Conservation (phyloP, 495 filamentous ascomycete species). For the Mycothermus thermophilus region DNA sequence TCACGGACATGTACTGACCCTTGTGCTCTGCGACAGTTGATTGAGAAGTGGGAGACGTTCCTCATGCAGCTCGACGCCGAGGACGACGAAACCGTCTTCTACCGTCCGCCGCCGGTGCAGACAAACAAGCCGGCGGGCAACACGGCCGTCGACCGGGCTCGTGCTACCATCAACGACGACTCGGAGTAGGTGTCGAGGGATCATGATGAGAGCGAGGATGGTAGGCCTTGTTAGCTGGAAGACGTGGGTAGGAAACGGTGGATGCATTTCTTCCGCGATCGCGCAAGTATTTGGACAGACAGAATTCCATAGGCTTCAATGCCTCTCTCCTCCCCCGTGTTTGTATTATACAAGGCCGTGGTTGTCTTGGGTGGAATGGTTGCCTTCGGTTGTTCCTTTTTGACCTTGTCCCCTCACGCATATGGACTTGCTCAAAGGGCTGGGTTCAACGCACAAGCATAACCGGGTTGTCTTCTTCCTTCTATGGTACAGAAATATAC, state of each 20-base stretch:
- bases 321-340: not conserved
- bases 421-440: too few relatives aligned
- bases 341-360: slow-evolving; percentile 12
- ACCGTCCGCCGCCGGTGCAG: slow-evolving; percentile 43
- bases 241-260: too few relatives aligned
- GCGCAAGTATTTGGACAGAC: not conserved
- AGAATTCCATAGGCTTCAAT: not conserved
- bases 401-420: too few relatives aligned
- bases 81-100: slow-evolving; percentile 71
- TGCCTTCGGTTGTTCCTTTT: too few relatives aligned
- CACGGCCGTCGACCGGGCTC: slow-evolving; percentile 36
- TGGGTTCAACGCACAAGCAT: too few relatives aligned
- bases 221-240: too few relatives aligned
- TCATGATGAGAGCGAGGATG: too few relatives aligned
- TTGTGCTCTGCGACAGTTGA: slow-evolving; percentile 54
- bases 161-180: slow-evolving; percentile 38
- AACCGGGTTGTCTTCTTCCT: not conserved
- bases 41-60: slow-evolving; percentile 98
- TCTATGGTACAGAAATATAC: too few relatives aligned
- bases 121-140: slow-evolving; percentile 30
- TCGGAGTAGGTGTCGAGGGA: slow-evolving; percentile 33
- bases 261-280: too few relatives aligned
- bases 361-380: too few relatives aligned
- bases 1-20: slow-evolving; percentile 12
- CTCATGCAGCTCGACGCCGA: slow-evolving; percentile 87